Evolutionary conservation across 2,329 filamentous ascomycete genomes (phyloP), one percentile per base, ranked within the genome.

Genomic region (Rhynchosporium agropyri): DNA sequence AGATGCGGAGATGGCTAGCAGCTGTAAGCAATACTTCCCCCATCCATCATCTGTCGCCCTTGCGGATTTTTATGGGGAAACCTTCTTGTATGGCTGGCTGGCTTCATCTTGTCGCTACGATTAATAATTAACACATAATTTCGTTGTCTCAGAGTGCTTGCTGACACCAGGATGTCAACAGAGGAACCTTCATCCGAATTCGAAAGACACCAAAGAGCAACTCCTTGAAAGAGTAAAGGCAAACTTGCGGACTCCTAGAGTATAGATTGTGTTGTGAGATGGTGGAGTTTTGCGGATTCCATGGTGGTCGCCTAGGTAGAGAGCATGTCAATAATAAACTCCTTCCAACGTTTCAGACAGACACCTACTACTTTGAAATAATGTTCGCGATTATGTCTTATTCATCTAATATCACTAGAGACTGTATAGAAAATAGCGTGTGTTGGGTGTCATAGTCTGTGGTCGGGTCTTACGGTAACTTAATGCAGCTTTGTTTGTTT

Each of bases 1-100:
- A 98, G 72, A 80, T 96, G 76, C 83, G 86, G 65, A 81, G 88
- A 72, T 98, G 93, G 92, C 79, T 98, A 57, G 85, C 86, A 51
- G 85, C 84, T 71, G 94, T 97, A 83, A 77, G 89, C 80, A 6
- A 36, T 46, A n/a, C 4, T 26, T n/a, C 4, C 15, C 13, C 12
- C 7, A 4, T 43, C 12, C 40, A 43, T 15, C 42, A 6, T 6
- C 6, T n/a, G 15, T n/a, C 42, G 20, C 20, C 20, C 20, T 20
- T 20, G 20, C 20, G 20, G 20, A 20, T 20, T 45, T 45, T 6
- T 45, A n/a, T 29, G 28, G 59, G 10, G 26, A 12, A 50, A n/a
- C 13, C 42, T 15, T 45, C 42, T n/a, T 45, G 13, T 2, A n/a
- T 6, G 42, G 13, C 15, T 45, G 9, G 42, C 13, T 45, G 7